Base-by-base conservation (phyloP, 2,329 filamentous ascomycete genomes). In the Neurospora crassa region DNA sequence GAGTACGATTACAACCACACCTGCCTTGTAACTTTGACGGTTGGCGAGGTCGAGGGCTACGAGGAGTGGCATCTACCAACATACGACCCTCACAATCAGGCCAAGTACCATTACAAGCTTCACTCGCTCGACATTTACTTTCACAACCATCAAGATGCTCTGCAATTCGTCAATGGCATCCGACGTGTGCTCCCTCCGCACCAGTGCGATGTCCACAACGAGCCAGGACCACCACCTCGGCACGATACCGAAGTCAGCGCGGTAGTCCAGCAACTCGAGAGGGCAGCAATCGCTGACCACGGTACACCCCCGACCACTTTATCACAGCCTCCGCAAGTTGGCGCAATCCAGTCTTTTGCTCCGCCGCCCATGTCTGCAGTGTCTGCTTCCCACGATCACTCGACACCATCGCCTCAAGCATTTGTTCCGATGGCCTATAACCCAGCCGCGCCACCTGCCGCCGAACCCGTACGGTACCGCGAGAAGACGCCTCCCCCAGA, bases 401-500 rank as follows among this genome's bases (percentile, higher is more conserved):
- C 76, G 40, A 41, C 76, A 68, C 71, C 78, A 71, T 79, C 77
- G 74, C 79, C 79, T 71, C 79, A 83, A 76, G 53, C 53, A 34
- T 90, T 89, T 75, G 84, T 81, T 8, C 90, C 90, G 0, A 89
- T 92, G 82, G 87, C 91, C 2, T 94, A 94, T 78, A 94, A 94
- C 78, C 92, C 92, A 3, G 92, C 92, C 0, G 91, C 92, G 1
- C 92, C 92, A 5, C 86, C 91, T 0, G 91, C 91, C 0, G 91
- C 92, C 0, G 92, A 94, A 79, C 84, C 87, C 29, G 89, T 94
- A 69, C 84, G 86, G 24, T 88, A 92, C 78, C 86, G 92, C 68
- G 92, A 94, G 79, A 94, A 94, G 84, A 95, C 92, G 0, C 92
- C 92, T 1, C 92, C 92, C 4, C 91, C 90, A 3, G 87, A 90